Evolutionary conservation across 352 stramenopile genomes (phyloP).

Genomic region (Globisporangium megalacanthum): DNA sequence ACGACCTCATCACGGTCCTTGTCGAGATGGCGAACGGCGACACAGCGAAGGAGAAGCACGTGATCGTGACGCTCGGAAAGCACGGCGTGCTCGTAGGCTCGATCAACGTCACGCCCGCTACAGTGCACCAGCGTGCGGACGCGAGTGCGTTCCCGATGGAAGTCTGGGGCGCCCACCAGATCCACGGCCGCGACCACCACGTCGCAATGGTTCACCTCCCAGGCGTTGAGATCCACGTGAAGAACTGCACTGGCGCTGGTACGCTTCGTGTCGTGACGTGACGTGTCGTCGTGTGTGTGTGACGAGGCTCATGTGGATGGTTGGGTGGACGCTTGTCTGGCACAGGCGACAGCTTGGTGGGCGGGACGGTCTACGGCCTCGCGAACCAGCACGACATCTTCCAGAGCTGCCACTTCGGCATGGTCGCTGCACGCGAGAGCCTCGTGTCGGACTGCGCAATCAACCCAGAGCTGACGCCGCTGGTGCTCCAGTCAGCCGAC

Average conservation of each 20-base stretch:
- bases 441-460: slow-evolving; percentile 63
- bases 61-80: slow-evolving; percentile 77
- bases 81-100: slow-evolving; percentile 67
- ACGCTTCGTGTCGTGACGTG: slow-evolving; percentile 7
- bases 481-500: slow-evolving; percentile 19
- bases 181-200: slow-evolving; percentile 33
- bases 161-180: slow-evolving; percentile 49
- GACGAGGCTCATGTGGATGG: slow-evolving; percentile 4
- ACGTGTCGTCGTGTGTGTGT: neutral
- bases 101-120: slow-evolving; percentile 37
- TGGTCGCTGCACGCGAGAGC: slow-evolving; percentile 66
- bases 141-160: slow-evolving; percentile 34
- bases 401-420: slow-evolving; percentile 65
- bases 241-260: slow-evolving; percentile 75
- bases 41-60: slow-evolving; percentile 42
- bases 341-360: slow-evolving; percentile 69
- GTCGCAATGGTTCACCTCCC: slow-evolving; percentile 66
- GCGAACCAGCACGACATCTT: slow-evolving; percentile 54
- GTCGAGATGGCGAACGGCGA: slow-evolving; percentile 56
- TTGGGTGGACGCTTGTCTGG: slow-evolving; percentile 3
- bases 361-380: slow-evolving; percentile 71
- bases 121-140: slow-evolving; percentile 22
- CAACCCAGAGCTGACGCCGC: slow-evolving; percentile 36
- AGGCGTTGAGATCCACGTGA: slow-evolving; percentile 42
- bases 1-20: slow-evolving; percentile 63